Evolutionary conservation across 345 rosid genomes (phyloP).

Genomic region (Eucalyptus regnans): DNA sequence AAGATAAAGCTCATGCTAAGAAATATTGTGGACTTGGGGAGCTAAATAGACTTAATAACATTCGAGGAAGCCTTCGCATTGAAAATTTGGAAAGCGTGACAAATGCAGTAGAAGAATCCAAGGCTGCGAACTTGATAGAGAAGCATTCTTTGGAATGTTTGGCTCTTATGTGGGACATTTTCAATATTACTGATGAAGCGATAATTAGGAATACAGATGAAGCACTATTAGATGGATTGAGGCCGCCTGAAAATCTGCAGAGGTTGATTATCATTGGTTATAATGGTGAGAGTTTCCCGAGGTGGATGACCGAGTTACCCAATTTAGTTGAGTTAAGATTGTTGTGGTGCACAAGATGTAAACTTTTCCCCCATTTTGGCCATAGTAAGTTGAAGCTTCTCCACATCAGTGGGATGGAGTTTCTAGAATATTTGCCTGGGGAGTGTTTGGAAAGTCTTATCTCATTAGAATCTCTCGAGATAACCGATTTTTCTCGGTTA

Average conservation of each 20-base stretch:
- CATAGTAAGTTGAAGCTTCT: conserved; percentile 1
- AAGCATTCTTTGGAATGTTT: neutral
- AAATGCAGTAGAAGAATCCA: neutral
- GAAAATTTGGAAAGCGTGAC: neutral
- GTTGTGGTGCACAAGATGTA: neutral
- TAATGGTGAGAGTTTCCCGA: conserved; percentile 2
- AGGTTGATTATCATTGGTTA: neutral
- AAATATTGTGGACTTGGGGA: neutral
- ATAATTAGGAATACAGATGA: neutral
- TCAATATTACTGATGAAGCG: rapidly evolving
- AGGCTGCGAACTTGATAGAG: neutral
- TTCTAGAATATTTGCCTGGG: neutral
- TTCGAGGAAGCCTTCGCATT: rapidly evolving
- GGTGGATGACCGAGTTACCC: conserved; percentile 1
- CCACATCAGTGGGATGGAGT: rapidly evolving
- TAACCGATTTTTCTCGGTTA: neutral
- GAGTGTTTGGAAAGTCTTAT: neutral
- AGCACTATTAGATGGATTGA: neutral
- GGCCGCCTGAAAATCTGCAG: neutral
- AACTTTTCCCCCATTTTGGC: conserved; percentile 3
- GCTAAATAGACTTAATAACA: neutral
- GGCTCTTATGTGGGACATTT: rapidly evolving
- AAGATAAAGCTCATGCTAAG: neutral
- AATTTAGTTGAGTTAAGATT: neutral
- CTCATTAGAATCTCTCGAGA: neutral